Evolutionary conservation across 139 green algal genomes (phyloP).

Genomic region (Edaphochlamys debaryana): DNA sequence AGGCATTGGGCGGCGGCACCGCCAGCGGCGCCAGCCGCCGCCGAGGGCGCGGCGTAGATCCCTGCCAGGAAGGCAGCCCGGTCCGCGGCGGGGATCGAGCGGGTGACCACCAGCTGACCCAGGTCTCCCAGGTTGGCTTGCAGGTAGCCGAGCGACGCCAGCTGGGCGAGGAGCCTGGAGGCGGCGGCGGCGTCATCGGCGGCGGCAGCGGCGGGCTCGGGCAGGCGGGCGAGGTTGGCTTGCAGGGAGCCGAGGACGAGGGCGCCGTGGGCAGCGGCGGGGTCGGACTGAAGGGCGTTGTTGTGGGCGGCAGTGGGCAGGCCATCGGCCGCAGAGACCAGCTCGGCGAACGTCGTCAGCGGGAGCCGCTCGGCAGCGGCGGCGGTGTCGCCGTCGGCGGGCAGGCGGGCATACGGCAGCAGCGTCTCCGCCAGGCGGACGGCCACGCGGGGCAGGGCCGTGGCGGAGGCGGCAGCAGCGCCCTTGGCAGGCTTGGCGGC

Average conservation of each 20-base stretch:
- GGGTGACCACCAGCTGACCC: neutral
- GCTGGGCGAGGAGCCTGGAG: neutral
- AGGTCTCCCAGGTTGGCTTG: neutral
- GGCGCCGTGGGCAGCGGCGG: neutral
- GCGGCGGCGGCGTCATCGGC: neutral
- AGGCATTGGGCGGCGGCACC: neutral
- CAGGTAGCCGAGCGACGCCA: neutral
- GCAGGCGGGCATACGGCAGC: conserved; percentile 1
- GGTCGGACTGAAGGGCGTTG: neutral
- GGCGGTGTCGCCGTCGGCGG: neutral
- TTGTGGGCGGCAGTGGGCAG: neutral
- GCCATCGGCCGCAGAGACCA: neutral
- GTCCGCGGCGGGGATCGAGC: neutral
- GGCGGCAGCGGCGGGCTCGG: neutral
- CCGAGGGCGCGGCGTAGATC: conserved; percentile 9
- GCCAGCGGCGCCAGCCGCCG: neutral
- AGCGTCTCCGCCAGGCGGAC: conserved; percentile 4
- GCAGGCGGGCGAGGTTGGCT: neutral
- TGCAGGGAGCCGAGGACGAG: conserved; percentile 5
- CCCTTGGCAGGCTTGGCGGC: neutral
- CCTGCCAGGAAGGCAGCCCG: conserved; percentile 29
- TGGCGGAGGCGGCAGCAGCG: neutral
- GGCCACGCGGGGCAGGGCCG: neutral
- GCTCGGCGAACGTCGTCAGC: conserved; percentile 1
- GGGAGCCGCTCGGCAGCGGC: neutral